A percentile compares a stretch with the other conserved stretches of the same genome.
These are phyloP conservation scores for Torulaspora gathmanii DNA, from an alignment of 805 yeast species.

Conservation along the genomic window DNA sequence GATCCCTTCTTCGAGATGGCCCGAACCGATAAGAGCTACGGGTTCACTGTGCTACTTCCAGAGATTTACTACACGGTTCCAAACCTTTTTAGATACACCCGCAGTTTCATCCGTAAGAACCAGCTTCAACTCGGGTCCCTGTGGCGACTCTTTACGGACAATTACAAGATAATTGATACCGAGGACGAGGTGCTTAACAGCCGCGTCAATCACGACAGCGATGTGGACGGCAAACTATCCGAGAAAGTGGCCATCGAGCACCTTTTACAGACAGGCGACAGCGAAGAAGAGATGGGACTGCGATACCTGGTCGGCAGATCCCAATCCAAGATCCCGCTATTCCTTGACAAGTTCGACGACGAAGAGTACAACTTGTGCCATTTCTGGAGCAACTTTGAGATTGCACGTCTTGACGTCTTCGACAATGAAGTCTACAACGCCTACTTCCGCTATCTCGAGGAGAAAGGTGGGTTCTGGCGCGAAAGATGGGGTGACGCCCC, in stretches of 20 bases:
- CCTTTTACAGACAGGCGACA: slow-evolving; percentile 18
- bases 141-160: slow-evolving; percentile 62
- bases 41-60: slow-evolving; percentile 72
- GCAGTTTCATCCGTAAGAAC: slow-evolving; percentile 50
- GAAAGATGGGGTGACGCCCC: slow-evolving; percentile 99
- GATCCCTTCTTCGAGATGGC: slow-evolving; percentile 88
- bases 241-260: slow-evolving; percentile 35
- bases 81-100: slow-evolving; percentile 68
- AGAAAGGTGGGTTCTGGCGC: slow-evolving; percentile 74
- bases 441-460: slow-evolving; percentile 66
- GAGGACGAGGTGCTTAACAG: slow-evolving; percentile 31
- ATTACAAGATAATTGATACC: slow-evolving; percentile 37
- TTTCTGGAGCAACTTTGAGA: slow-evolving; percentile 92
- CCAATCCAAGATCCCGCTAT: slow-evolving; percentile 26
- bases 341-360: slow-evolving; percentile 56
- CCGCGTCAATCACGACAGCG: slow-evolving; percentile 28
- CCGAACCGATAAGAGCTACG: slow-evolving; percentile 63
- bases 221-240: slow-evolving; percentile 25
- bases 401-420: slow-evolving; percentile 77
- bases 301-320: slow-evolving; percentile 40
- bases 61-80: slow-evolving; percentile 84
- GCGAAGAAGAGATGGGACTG: slow-evolving; percentile 31
- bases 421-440: slow-evolving; percentile 56
- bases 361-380: slow-evolving; percentile 76
- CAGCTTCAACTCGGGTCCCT: slow-evolving; percentile 51